Base-by-base conservation (phyloP, 768 basidiomycete species). In the Hortiboletus campestris region DNA sequence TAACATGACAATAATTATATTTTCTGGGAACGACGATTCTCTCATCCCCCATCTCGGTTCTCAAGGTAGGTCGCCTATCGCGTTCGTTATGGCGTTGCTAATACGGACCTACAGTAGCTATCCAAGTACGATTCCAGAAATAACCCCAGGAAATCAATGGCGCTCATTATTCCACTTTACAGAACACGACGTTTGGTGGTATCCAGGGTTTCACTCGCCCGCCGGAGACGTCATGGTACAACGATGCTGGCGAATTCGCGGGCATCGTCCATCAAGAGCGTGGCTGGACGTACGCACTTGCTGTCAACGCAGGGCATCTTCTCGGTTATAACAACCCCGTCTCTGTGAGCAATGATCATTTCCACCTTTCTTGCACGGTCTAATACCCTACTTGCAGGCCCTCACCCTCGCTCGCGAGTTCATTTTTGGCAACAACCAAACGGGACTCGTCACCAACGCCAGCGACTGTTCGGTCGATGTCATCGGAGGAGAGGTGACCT, bases 171-270 rank as follows among this genome's bases (percentile, higher is more conserved):
- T 17, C 0, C 17, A 41, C 48, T 53, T 32, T 42, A 0, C 48
- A 89, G 85, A 91, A 91, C 62, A 88, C 87, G 25, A 89, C 89
- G 0, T 91, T 89, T 59, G 88, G 86, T 25, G 88, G 86, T 7
- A 83, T 84, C 41, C 85, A 83, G 69, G 89, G 89, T 4, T 91
- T 91, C 67, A 83, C 84, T 4, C 76, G 81, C 45, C 76, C 79
- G 54, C 89, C 89, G 0, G 78, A 83, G 3, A 89, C 89, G 0
- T 79, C 83, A 0, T 90, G 87, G 86, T 72, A 70, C 51, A 82
- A 84, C 48, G 84, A 87, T 49, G 63, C 67, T 2, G 82, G 83
- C 13, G 72, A 81, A 50, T 78, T 82, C 51, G 85, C 82, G 0
- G 89, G 88, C 0, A 83, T 88, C 32, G 77, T 89, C 17, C 86